Percentiles rank a stretch among this genome's conserved stretches.
phyloP scores from a whole-genome alignment of 2,329 filamentous ascomycete species.

The Pseudogymnoascus sp. region DNA sequence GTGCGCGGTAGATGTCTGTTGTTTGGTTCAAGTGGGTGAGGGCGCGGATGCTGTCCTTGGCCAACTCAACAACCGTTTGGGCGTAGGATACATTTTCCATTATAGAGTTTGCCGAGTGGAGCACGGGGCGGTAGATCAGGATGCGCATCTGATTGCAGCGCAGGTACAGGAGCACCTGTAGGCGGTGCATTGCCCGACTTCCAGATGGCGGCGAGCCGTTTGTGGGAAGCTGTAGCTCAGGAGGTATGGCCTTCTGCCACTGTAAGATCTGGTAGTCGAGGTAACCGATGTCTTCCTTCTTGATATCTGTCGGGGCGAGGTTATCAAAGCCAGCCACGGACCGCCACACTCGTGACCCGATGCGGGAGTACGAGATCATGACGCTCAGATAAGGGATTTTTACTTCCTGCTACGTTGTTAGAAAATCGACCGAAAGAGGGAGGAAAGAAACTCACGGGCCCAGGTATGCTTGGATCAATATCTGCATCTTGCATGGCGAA shows the following conservation, averaged over 20 bases:
- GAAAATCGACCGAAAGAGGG: constrained; percentile 16
- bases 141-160: constrained; percentile 87
- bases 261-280: constrained; percentile 77
- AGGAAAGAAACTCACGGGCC: constrained; percentile 55
- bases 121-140: constrained; percentile 76
- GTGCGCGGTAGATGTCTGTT: constrained; percentile 61
- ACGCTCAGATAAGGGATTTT: constrained; percentile 62
- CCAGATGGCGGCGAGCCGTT: constrained; percentile 37
- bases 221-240: constrained; percentile 51
- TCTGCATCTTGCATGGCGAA: constrained; percentile 81
- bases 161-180: constrained; percentile 78
- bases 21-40: constrained; percentile 65
- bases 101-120: constrained; percentile 80
- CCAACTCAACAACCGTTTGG: constrained; percentile 65
- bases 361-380: constrained; percentile 78
- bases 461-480: constrained; percentile 71
- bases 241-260: constrained; percentile 73
- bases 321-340: constrained; percentile 64
- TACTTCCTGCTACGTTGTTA: constrained; percentile 16
- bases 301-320: constrained; percentile 41
- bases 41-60: constrained; percentile 69
- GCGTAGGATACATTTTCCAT: constrained; percentile 67
- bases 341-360: constrained; percentile 81
- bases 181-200: constrained; percentile 49
- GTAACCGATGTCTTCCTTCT: constrained; percentile 67